Percentiles rank a stretch among this genome's conserved stretches.
These are phyloP conservation scores for Coemansia sp. DNA, from an alignment of 192 early-diverging fungal genomes.

Conservation along the genomic window DNA sequence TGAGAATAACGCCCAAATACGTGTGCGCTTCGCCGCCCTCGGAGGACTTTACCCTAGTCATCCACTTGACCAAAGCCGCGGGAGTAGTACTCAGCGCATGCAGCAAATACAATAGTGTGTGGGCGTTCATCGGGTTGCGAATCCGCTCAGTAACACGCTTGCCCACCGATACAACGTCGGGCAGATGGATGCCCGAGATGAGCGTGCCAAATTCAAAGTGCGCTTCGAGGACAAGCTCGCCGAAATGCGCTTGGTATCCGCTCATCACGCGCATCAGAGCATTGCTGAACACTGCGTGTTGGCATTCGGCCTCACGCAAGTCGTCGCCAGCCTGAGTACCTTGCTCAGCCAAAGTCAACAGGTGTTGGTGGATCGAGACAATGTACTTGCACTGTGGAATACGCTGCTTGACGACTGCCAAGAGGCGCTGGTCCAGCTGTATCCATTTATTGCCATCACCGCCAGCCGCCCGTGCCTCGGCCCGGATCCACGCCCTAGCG, in stretches of 20 bases:
- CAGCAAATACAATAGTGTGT: slow-evolving; percentile 35
- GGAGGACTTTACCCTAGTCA: slow-evolving; percentile 9
- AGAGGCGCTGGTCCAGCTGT: slow-evolving; percentile 30
- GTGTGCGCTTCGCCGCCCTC: slow-evolving; percentile 20
- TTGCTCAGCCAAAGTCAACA: slow-evolving; percentile 7
- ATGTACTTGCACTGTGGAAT: slow-evolving; percentile 46
- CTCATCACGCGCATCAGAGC: slow-evolving; percentile 45
- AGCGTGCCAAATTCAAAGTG: slow-evolving; percentile 49
- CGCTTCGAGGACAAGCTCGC: slow-evolving; percentile 30
- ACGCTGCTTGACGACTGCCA: slow-evolving; percentile 43
- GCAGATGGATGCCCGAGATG: slow-evolving; percentile 21
- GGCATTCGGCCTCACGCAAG: slow-evolving; percentile 16
- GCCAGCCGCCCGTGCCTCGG: slow-evolving; percentile 14
- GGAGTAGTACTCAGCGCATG: slow-evolving; percentile 25
- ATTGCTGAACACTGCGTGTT: slow-evolving; percentile 28
- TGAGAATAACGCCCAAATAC: slow-evolving; percentile 27
- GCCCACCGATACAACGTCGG: slow-evolving; percentile 9
- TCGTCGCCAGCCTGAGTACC: neutral
- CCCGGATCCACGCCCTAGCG: slow-evolving; percentile 28
- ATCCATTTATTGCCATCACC: slow-evolving; percentile 19
- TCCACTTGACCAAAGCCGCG: slow-evolving; percentile 30
- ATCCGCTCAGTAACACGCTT: neutral
- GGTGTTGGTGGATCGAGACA: slow-evolving; percentile 25
- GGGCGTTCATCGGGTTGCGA: slow-evolving; percentile 32
- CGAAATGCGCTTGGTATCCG: slow-evolving; percentile 49